phyloP scores from a whole-genome alignment of 257 asterid species.

The Solanum verrucosum region DNA sequence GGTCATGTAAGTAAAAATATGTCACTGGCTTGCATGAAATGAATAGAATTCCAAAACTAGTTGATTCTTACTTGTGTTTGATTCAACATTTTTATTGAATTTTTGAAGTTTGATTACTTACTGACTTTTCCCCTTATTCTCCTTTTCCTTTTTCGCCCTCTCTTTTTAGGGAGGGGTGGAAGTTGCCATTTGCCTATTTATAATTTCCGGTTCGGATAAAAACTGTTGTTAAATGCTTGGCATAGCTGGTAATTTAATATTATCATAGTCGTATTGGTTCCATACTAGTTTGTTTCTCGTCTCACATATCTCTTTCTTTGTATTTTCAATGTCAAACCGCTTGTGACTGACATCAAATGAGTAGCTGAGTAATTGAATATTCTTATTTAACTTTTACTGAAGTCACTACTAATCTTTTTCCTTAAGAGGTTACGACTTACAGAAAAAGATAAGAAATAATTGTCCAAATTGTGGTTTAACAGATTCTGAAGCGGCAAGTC shows the following conservation, averaged over 20 bases:
- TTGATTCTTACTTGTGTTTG: not conserved
- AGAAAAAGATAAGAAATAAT: not conserved
- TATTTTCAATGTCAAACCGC: not conserved
- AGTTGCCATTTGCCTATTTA: not conserved
- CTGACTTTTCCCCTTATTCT: not conserved
- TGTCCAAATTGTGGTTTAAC: slow-evolving; percentile 6
- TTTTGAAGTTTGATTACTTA: not conserved
- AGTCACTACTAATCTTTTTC: not conserved
- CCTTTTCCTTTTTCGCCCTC: not conserved
- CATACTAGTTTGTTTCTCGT: not conserved
- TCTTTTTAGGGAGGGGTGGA: not conserved
- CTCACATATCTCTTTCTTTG: not conserved
- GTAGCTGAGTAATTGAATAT: not conserved
- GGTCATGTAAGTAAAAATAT: not conserved
- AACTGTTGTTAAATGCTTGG: not conserved
- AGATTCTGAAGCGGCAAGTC: slow-evolving; percentile 46
- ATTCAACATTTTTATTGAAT: not conserved
- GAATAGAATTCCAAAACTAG: not conserved
- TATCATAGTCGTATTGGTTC: not conserved
- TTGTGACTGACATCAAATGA: not conserved
- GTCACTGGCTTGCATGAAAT: not conserved
- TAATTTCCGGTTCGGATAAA: not conserved
- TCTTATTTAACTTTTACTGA: not conserved
- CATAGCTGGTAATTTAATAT: not conserved
- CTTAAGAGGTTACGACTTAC: not conserved